Percentiles rank a stretch among this genome's conserved stretches.
phyloP scores from a whole-genome alignment of 257 asterid genomes.

The Asclepias syriaca region DNA sequence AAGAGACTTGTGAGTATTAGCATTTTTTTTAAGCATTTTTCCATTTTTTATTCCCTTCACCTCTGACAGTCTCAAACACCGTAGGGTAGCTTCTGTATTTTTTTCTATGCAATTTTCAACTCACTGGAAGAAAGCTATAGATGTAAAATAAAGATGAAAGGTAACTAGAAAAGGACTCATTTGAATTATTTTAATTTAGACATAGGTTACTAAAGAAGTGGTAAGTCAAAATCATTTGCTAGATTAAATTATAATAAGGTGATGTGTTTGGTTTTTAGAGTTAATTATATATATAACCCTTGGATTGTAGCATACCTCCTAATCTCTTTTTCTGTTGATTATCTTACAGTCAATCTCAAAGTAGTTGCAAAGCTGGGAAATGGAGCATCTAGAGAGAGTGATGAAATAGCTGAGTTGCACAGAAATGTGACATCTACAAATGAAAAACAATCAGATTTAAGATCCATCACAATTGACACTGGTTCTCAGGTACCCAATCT shows the following conservation, averaged over 20 bases:
- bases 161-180: background rate
- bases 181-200: background rate
- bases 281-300: background rate
- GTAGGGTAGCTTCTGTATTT: constrained; percentile 7
- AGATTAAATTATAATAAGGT: background rate
- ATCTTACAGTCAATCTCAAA: constrained; percentile 27
- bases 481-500: constrained; percentile 32
- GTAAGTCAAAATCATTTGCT: background rate
- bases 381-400: constrained; percentile 20
- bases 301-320: constrained; percentile 7
- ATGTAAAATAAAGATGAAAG: background rate
- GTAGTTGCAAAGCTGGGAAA: constrained; percentile 20
- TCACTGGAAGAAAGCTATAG: background rate
- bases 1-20: constrained; percentile 39
- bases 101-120: background rate
- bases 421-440: constrained; percentile 22
- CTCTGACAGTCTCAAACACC: background rate
- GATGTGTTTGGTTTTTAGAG: background rate
- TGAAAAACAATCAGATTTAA: constrained; percentile 33
- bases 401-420: constrained; percentile 27
- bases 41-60: background rate
- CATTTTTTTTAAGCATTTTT: background rate
- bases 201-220: background rate
- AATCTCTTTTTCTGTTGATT: constrained; percentile 7
- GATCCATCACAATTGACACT: constrained; percentile 30